Evolutionary conservation across 352 stramenopile genomes (phyloP).

Genomic region (Phytophthora aleatoria): DNA sequence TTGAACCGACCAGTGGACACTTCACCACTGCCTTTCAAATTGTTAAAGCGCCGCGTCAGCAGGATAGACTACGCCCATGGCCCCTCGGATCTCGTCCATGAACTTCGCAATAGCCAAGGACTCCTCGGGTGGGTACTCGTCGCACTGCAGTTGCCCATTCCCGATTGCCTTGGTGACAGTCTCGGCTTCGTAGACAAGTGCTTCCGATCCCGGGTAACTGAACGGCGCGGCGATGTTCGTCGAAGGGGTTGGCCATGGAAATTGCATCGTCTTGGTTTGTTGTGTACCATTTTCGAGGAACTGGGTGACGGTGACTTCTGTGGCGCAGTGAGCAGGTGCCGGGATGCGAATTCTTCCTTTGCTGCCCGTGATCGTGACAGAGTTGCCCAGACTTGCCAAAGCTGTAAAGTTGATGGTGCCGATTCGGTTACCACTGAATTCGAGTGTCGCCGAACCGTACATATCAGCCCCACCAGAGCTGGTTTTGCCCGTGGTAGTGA

Average conservation of each 20-base stretch:
- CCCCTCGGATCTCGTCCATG: slow-evolving; percentile 74
- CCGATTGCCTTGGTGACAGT: slow-evolving; percentile 65
- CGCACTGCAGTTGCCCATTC: slow-evolving; percentile 41
- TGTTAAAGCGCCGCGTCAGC: slow-evolving; percentile 24
- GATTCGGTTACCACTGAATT: slow-evolving; percentile 54
- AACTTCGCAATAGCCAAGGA: slow-evolving; percentile 67
- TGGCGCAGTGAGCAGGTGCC: slow-evolving; percentile 54
- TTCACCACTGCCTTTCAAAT: no score
- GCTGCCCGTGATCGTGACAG: slow-evolving; percentile 72
- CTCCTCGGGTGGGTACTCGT: slow-evolving; percentile 64
- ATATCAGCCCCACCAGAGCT: slow-evolving; percentile 50
- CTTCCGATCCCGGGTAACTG: slow-evolving; percentile 36
- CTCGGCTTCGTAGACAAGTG: slow-evolving; percentile 81
- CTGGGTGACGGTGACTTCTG: slow-evolving; percentile 42
- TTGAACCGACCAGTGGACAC: no score
- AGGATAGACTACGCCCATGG: slow-evolving; percentile 64
- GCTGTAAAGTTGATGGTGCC: slow-evolving; percentile 62
- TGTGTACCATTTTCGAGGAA: slow-evolving; percentile 37
- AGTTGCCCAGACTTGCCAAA: slow-evolving; percentile 59
- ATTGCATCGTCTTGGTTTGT: slow-evolving; percentile 39
- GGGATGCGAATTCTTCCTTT: slow-evolving; percentile 75
- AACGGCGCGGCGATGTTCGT: slow-evolving; percentile 50
- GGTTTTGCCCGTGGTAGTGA: slow-evolving; percentile 54
- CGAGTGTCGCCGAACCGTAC: slow-evolving; percentile 55
- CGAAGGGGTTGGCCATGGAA: slow-evolving; percentile 44